Conservation (phyloP, 2,329 filamentous ascomycete species). For the Diaporthe amygdali region DNA sequence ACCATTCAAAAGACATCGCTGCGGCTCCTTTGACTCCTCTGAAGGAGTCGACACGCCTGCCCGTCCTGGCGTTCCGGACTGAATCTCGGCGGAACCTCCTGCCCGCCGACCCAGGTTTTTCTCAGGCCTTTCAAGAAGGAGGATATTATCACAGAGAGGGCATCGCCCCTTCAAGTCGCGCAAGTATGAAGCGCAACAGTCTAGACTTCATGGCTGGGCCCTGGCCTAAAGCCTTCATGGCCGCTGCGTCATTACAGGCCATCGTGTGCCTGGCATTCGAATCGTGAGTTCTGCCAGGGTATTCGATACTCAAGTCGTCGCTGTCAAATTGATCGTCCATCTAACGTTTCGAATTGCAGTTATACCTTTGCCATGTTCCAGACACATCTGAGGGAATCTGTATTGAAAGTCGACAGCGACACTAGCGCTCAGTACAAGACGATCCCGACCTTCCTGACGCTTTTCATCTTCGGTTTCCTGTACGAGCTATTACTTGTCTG, state of each 20-base stretch:
- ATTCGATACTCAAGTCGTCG: not conserved
- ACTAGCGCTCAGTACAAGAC: slow-evolving; percentile 65
- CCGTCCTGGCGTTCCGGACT: slow-evolving; percentile 51
- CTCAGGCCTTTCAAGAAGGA: slow-evolving; percentile 32
- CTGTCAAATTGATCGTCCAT: slow-evolving; percentile 15
- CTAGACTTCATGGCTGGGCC: slow-evolving; percentile 82
- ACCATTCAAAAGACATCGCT: not conserved
- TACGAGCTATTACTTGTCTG: slow-evolving; percentile 91
- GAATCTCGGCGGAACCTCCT: slow-evolving; percentile 52
- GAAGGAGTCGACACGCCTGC: slow-evolving; percentile 37
- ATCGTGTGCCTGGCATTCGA: slow-evolving; percentile 83
- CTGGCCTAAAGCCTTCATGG: slow-evolving; percentile 89
- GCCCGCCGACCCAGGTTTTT: slow-evolving; percentile 40
- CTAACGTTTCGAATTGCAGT: slow-evolving; percentile 48
- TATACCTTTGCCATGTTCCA: slow-evolving; percentile 94
- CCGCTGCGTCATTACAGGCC: slow-evolving; percentile 76
- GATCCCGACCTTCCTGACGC: slow-evolving; percentile 92
- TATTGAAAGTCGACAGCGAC: slow-evolving; percentile 42
- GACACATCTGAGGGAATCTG: slow-evolving; percentile 52
- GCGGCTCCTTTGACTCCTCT: slow-evolving; percentile 27
- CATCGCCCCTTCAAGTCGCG: slow-evolving; percentile 38
- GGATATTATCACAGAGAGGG: slow-evolving; percentile 40
- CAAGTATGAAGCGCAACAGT: slow-evolving; percentile 44
- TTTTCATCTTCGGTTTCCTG: slow-evolving; percentile 97
- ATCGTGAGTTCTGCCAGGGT: slow-evolving; percentile 63